Base-by-base conservation (phyloP, 805 yeast genomes). In the Pichia insulana region DNA sequence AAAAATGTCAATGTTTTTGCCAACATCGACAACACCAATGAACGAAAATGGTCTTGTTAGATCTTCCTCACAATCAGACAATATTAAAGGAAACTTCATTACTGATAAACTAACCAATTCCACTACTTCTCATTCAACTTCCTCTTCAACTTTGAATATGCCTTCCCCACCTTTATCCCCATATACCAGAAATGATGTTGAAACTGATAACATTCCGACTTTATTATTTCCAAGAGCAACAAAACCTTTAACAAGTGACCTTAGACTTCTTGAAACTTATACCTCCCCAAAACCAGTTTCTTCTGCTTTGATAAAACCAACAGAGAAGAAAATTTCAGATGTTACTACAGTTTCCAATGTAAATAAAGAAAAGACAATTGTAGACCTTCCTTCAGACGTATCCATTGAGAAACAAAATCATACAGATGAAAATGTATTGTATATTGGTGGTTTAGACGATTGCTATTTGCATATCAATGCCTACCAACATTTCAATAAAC, bases 391-490 rank as follows among this genome's bases (percentile, higher is more conserved):
- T n/a, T n/a, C n/a, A n/a, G n/a, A n/a, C n/a, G n/a, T n/a, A n/a
- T n/a, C n/a, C n/a, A n/a, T n/a, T n/a, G n/a, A n/a, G n/a, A n/a
- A n/a, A n/a, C n/a, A n/a, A n/a, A n/a, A n/a, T n/a, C n/a, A n/a
- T n/a, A n/a, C n/a, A n/a, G n/a, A n/a, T n/a, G n/a, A n/a, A n/a
- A n/a, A n/a, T n/a, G n/a, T n/a, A n/a, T n/a, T n/a, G n/a, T n/a
- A n/a, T n/a, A n/a, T n/a, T n/a, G n/a, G n/a, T 16, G 17, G 28
- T 27, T 27, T 32, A 41, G 40, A 11, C 13, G 46, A 44, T 34
- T 53, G 45, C 34, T 46, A 49, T 41, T 49, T 46, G 47, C 69
- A 65, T 30, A 64, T 80, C 43, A 67, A 70, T 50, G 76, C 83
- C 5, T 76, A 78, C 74, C 48, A 58, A 9, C 66, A 65, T 34